phyloP scores from a whole-genome alignment of 805 yeast species.

The Candida maesae region DNA sequence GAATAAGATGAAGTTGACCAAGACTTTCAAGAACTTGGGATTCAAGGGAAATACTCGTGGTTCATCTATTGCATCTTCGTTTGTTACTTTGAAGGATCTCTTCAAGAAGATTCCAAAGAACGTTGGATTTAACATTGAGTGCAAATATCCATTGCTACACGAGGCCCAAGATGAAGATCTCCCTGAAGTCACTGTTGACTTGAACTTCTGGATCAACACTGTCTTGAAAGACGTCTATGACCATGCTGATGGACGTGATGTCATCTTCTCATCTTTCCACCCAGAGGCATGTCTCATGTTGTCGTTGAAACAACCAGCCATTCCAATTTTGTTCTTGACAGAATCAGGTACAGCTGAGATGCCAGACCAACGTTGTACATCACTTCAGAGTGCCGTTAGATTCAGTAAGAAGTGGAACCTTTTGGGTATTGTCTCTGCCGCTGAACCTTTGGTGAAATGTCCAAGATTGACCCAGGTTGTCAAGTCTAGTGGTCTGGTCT shows the following conservation, averaged over 20 bases:
- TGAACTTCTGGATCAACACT: constrained; percentile 87
- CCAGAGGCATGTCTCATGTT: constrained; percentile 87
- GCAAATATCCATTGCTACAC: constrained; percentile 92
- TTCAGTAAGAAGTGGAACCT: constrained; percentile 90
- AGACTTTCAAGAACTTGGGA: constrained; percentile 79
- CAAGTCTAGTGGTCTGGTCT: constrained; percentile 84
- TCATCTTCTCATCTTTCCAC: constrained; percentile 88
- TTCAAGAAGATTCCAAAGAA: constrained; percentile 74
- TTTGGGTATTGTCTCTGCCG: constrained; percentile 88
- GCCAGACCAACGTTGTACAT: constrained; percentile 87
- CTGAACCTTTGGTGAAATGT: constrained; percentile 79
- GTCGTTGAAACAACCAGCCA: constrained; percentile 87
- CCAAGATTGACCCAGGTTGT: constrained; percentile 91
- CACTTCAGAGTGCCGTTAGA: constrained; percentile 85
- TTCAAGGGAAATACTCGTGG: constrained; percentile 95
- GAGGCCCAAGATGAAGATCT: constrained; percentile 87
- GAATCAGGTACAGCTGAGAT: constrained; percentile 81
- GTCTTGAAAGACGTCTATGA: constrained; percentile 78
- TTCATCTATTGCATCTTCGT: constrained; percentile 82
- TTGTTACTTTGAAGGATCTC: constrained; percentile 82
- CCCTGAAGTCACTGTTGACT: constrained; percentile 78
- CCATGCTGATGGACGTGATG: constrained; percentile 72
- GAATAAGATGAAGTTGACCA: constrained; percentile 79
- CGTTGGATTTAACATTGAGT: constrained; percentile 92
- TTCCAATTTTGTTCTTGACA: constrained; percentile 86